Evolutionary conservation across 2,329 filamentous ascomycete genomes (phyloP).

Genomic region (Pseudogymnoascus sp.): DNA sequence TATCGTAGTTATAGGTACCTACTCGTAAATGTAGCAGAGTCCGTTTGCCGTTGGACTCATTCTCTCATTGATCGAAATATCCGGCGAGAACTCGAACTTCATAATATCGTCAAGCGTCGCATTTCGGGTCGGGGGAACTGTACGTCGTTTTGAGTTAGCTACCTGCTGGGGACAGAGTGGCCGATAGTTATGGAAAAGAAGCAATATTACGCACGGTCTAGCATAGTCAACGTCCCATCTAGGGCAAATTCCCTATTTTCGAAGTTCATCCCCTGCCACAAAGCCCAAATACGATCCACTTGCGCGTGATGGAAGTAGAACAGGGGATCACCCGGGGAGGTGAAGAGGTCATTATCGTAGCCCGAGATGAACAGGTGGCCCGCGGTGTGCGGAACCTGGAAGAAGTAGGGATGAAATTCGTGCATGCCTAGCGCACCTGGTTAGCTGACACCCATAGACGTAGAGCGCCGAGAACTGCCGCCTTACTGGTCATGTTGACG

Average conservation of each 20-base stretch:
- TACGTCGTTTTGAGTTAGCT: neutral
- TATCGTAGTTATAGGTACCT: neutral
- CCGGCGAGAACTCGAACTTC: slow-evolving; percentile 18
- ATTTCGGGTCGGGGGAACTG: slow-evolving; percentile 31
- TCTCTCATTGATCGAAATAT: neutral
- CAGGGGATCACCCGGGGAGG: slow-evolving; percentile 13
- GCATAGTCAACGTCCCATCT: slow-evolving; percentile 35
- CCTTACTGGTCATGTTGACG: slow-evolving; percentile 17
- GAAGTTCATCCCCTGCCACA: slow-evolving; percentile 39
- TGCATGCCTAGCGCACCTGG: slow-evolving; percentile 36
- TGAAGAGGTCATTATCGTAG: neutral
- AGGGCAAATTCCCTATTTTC: slow-evolving; percentile 22
- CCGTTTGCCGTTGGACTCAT: neutral
- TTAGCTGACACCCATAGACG: slow-evolving; percentile 30
- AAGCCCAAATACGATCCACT: slow-evolving; percentile 18
- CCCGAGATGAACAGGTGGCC: neutral
- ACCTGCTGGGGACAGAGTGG: neutral
- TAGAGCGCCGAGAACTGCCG: neutral
- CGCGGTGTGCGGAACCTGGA: neutral
- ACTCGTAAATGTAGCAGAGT: neutral
- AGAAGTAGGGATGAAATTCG: slow-evolving; percentile 12
- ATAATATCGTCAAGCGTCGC: slow-evolving; percentile 34
- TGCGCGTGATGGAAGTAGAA: slow-evolving; percentile 20
- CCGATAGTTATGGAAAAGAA: neutral
- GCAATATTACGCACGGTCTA: slow-evolving; percentile 22